Conservation (phyloP, 2,329 filamentous ascomycete species). For the Chaetomiaceae sp. region DNA sequence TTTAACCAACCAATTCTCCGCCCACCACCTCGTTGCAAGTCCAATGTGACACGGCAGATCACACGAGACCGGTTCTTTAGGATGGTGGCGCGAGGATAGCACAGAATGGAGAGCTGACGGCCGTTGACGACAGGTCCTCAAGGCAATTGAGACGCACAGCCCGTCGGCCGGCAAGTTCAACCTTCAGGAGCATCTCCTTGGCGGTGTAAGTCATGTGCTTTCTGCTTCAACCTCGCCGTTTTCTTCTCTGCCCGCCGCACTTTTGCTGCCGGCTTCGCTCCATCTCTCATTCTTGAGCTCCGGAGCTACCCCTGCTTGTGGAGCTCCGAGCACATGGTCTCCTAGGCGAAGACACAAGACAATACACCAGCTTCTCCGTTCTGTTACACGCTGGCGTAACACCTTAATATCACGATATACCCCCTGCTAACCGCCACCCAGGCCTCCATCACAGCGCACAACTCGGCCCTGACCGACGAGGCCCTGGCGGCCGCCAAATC, state of each 20-base stretch:
- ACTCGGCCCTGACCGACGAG: conserved; percentile 73
- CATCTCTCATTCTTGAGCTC: not conserved
- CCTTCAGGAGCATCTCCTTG: conserved; percentile 83
- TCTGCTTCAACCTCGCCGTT: not conserved
- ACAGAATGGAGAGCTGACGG: not conserved
- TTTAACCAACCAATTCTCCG: not conserved
- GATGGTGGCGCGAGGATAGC: not conserved
- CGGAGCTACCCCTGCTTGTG: conserved; percentile 10
- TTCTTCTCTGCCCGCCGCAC: not conserved
- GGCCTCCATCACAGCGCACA: conserved; percentile 83
- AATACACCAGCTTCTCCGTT: not conserved
- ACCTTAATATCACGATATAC: not conserved
- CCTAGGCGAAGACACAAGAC: not conserved
- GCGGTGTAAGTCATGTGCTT: conserved; percentile 65
- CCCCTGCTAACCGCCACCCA: conserved; percentile 34
- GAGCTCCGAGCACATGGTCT: not conserved
- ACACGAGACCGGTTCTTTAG: not conserved
- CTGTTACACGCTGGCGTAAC: not conserved
- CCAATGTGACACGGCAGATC: not conserved
- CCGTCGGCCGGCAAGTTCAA: conserved; percentile 73
- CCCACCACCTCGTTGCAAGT: not conserved
- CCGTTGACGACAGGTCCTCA: conserved; percentile 58
- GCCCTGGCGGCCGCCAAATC: conserved; percentile 77
- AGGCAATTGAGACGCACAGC: conserved; percentile 68
- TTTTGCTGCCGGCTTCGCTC: not conserved